Percentiles rank a stretch among this genome's conserved stretches.
Conservation (phyloP, 2,329 filamentous ascomycete genomes). For the Westerdykella ornata region DNA sequence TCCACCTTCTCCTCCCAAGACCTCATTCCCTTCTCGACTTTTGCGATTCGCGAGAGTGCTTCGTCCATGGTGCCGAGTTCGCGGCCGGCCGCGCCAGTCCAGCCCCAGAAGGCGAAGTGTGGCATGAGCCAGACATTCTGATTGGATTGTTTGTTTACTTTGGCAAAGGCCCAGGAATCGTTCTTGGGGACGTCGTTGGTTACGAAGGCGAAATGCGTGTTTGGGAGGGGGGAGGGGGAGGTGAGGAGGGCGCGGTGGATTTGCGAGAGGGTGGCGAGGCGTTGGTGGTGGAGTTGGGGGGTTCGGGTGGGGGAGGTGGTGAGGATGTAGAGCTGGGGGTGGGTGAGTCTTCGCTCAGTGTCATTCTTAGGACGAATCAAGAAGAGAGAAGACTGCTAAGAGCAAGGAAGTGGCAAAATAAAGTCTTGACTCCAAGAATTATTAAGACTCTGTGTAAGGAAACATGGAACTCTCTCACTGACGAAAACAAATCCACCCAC, state of each 20-base stretch:
- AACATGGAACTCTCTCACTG: too few species aligned
- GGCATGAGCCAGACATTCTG: conserved; percentile 18
- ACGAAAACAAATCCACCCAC: conserved; percentile 2
- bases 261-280: conserved; percentile 15
- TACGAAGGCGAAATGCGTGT: conserved; percentile 14
- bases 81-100: conserved; percentile 1
- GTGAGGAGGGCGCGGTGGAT: conserved; percentile 12
- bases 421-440: neutral
- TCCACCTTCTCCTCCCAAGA: conserved; percentile 10
- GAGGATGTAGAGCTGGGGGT: conserved; percentile 13
- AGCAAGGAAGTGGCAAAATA: neutral
- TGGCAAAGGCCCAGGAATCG: conserved; percentile 14
- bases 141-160: conserved; percentile 8
- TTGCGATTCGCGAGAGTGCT: conserved; percentile 6
- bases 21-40: conserved; percentile 6
- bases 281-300: conserved; percentile 13
- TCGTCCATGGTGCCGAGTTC: conserved; percentile 9
- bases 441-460: too few species aligned
- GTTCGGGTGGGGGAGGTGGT: conserved; percentile 7
- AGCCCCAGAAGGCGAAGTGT: conserved; percentile 15
- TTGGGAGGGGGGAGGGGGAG: conserved; percentile 8
- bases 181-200: conserved; percentile 17
- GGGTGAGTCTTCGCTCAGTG: neutral
- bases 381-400: neutral
- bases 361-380: neutral